phyloP scores from a whole-genome alignment of 805 yeast genomes.

The Starmerella ratchasimensis region DNA sequence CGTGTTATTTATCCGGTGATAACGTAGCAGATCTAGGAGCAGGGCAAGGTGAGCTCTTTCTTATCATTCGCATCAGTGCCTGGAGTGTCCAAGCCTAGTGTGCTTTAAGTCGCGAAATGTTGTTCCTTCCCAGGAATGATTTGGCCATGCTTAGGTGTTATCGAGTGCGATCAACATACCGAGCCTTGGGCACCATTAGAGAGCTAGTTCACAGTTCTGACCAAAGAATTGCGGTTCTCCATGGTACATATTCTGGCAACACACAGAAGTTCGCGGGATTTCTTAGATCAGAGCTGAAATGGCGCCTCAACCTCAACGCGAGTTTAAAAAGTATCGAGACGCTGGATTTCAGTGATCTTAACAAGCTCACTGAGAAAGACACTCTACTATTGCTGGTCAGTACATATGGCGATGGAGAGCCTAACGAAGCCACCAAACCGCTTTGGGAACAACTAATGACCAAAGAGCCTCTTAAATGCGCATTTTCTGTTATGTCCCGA shows the following conservation, averaged over 20 bases:
- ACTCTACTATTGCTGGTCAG: slow-evolving; percentile 52
- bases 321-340: slow-evolving; percentile 60
- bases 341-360: slow-evolving; percentile 54
- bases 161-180: too few relatives aligned
- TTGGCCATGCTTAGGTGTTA: too few relatives aligned
- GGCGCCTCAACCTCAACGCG: slow-evolving; percentile 54
- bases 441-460: slow-evolving; percentile 28
- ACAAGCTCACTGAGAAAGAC: slow-evolving; percentile 37
- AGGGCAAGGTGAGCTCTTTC: neutral
- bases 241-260: slow-evolving; percentile 81
- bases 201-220: slow-evolving; percentile 2
- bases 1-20: neutral
- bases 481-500: slow-evolving; percentile 55
- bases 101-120: too few relatives aligned
- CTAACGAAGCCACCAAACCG: slow-evolving; percentile 57
- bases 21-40: neutral
- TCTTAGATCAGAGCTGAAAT: slow-evolving; percentile 58
- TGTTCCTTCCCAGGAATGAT: too few relatives aligned
- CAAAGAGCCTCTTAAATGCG: slow-evolving; percentile 32
- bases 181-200: slow-evolving; percentile 1
- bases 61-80: neutral
- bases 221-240: slow-evolving; percentile 38
- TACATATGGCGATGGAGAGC: slow-evolving; percentile 84
- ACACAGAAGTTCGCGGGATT: slow-evolving; percentile 78
- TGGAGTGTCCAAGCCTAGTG: too few relatives aligned